Evolutionary conservation across 78 protist genomes (phyloP).

Genomic region (Speleostelium caveatum): DNA sequence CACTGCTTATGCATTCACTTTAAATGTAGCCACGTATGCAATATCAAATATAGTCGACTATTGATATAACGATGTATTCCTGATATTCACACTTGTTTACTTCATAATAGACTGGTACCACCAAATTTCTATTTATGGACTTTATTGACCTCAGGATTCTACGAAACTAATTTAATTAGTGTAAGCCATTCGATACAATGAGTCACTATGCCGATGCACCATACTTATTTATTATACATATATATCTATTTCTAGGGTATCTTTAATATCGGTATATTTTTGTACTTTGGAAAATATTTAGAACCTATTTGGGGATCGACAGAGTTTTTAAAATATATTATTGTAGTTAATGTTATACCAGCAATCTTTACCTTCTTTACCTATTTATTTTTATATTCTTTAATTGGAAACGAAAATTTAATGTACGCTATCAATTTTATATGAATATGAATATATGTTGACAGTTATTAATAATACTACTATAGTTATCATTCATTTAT

Average conservation of each 20-base stretch:
- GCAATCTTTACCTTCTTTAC: conserved; percentile 21
- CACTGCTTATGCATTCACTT: not conserved
- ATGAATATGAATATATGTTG: not conserved
- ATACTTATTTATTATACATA: not conserved
- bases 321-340: conserved; percentile 52
- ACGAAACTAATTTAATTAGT: not conserved
- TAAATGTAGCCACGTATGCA: conserved; percentile 57
- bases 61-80: not conserved
- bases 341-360: conserved; percentile 23
- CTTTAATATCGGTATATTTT: conserved; percentile 19
- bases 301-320: conserved; percentile 75
- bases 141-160: conserved; percentile 63
- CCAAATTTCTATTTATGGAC: conserved; percentile 65
- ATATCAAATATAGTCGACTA: not conserved
- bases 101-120: conserved; percentile 23
- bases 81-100: not conserved
- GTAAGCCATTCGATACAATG: not conserved
- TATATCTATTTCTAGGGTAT: conserved; percentile 22
- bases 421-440: not conserved
- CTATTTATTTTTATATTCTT: conserved; percentile 7
- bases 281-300: conserved; percentile 36
- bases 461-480: not conserved
- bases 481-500: conserved; percentile 1
- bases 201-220: too few species aligned
- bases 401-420: not conserved